Base-by-base conservation (phyloP, 2,329 filamentous ascomycete genomes). In the Fusarium sp. region DNA sequence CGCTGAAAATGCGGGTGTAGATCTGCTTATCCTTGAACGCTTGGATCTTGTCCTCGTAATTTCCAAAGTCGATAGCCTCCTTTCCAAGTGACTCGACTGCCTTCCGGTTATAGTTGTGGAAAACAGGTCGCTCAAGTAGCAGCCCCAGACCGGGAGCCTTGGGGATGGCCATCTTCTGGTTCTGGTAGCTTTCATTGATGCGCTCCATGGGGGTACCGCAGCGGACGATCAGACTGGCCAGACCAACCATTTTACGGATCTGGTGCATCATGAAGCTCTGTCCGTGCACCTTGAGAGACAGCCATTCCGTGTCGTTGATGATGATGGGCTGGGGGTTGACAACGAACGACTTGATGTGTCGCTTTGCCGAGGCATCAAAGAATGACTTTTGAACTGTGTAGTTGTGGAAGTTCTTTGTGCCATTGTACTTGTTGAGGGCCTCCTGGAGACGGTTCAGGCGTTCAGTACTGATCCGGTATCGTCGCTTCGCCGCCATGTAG, bases 251-350 rank as follows among this genome's bases (percentile, higher is more conserved):
- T 78, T 98, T 99, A 71, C 95, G 89, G 76, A 99, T 99, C 79
- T 99, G 95, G 77, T 99, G 95, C 95, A 99, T 99, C 95, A 99
- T 99, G 83, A 99, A 99, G 72, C 90, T 94, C 77, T 99, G 95
- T 0, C 95, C 95, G 76, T 99, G 95, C 21, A 99, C 93, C 74
- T 96, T 97, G 66, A 98, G 82, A 38, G 90, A 95, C 5, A 99
- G 82, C 95, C 95, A 99, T 79, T 99, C 91, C 2, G 93, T 97
- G 72, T 94, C 88, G 74, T 92, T 87, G 76, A 96, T 96, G 71
- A 93, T 86, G 70, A 97, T 89, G 1, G 93, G 92, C 47, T 84
- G 80, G 4, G 80, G 79, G 74, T 92, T 90, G 54, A 92, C 89
- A 33, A 89, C 81, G 79, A 99, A 99, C 3, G 91, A 95, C 74